Conservation (phyloP, 2,329 filamentous ascomycete genomes). For the Aspergillus proliferans region DNA sequence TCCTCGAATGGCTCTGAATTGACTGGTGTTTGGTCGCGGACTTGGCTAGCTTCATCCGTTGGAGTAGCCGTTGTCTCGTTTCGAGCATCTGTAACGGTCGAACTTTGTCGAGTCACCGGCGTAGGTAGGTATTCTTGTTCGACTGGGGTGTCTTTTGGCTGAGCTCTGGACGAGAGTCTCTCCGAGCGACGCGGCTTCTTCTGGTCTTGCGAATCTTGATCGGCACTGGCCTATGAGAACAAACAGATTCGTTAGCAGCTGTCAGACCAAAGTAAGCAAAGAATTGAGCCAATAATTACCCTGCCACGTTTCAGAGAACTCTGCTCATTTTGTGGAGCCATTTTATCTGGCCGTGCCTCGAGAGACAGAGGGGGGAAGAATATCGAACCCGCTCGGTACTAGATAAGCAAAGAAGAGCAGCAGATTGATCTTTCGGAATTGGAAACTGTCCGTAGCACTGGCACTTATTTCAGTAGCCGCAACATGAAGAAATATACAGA, state of each 20-base stretch:
- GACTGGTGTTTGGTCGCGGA: conserved; percentile 36
- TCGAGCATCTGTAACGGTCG: conserved; percentile 53
- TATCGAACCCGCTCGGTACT: background rate
- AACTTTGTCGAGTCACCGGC: conserved; percentile 66
- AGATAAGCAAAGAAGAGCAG: too few relatives aligned
- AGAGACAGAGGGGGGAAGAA: background rate
- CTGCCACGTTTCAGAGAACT: conserved; percentile 77
- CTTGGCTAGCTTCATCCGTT: conserved; percentile 54
- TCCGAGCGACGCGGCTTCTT: conserved; percentile 83
- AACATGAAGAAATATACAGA: too few relatives aligned
- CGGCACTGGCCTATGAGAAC: conserved; percentile 55
- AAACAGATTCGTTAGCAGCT: conserved; percentile 17
- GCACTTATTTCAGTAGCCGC: too few relatives aligned
- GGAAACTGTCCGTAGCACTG: too few relatives aligned
- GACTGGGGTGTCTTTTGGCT: conserved; percentile 52
- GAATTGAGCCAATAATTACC: conserved; percentile 45
- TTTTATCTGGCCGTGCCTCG: conserved; percentile 8
- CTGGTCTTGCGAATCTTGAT: conserved; percentile 54
- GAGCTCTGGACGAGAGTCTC: conserved; percentile 54
- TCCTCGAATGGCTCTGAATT: conserved; percentile 34
- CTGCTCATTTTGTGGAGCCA: conserved; percentile 57
- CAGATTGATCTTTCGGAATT: too few relatives aligned
- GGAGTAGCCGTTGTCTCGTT: conserved; percentile 70
- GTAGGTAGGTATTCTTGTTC: conserved; percentile 69
- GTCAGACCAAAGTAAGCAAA: conserved; percentile 12